Evolutionary conservation across 1,139 yeast genomes (phyloP).

Genomic region (Debaryomyces nepalensis): DNA sequence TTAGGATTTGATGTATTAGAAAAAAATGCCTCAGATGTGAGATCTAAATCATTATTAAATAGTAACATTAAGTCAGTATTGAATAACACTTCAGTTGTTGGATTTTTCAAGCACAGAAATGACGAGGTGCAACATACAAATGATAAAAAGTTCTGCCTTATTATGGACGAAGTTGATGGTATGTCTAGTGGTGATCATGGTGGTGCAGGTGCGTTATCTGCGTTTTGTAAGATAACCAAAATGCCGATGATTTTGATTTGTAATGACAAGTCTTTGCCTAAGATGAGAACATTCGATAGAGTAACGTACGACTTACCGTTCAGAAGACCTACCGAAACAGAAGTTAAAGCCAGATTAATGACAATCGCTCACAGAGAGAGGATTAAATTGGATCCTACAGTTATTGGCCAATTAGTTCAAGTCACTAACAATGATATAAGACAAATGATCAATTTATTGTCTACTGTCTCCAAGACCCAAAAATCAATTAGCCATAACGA

Average conservation of each 20-base stretch:
- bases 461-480: constrained; percentile 80
- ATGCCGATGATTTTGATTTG: constrained; percentile 93
- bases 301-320: constrained; percentile 84
- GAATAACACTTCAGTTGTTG: constrained; percentile 82
- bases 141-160: constrained; percentile 66
- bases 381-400: constrained; percentile 75
- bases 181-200: constrained; percentile 99
- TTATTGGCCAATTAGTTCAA: constrained; percentile 82
- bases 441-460: constrained; percentile 86
- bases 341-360: constrained; percentile 83
- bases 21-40: constrained; percentile 85
- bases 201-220: constrained; percentile 94
- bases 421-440: constrained; percentile 91
- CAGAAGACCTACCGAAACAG: constrained; percentile 84
- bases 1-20: constrained; percentile 75
- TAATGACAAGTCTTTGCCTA: constrained; percentile 89
- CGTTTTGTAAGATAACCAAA: constrained; percentile 79
- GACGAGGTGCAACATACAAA: constrained; percentile 37
- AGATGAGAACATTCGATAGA: constrained; percentile 94
- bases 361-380: constrained; percentile 88
- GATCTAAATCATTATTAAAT: constrained; percentile 79
- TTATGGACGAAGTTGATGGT: constrained; percentile 99
- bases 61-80: constrained; percentile 70
- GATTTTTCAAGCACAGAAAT: constrained; percentile 60
- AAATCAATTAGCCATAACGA: constrained; percentile 59